Evolutionary conservation across 352 stramenopile species (phyloP).

Genomic region (Phytophthora megakarya): DNA sequence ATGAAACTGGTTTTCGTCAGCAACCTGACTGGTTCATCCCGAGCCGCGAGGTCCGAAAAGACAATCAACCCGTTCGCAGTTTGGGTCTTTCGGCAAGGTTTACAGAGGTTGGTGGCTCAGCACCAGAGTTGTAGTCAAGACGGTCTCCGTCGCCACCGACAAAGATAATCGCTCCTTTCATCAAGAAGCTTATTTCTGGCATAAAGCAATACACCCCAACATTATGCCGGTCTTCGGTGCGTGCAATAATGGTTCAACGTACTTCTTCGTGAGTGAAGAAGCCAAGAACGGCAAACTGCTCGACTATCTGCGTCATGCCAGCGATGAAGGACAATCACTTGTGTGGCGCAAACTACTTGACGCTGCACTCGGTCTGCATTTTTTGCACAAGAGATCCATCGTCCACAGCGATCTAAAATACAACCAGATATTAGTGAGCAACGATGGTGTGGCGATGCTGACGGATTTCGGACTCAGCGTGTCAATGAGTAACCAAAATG

Average conservation of each 20-base stretch:
- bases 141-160: slow-evolving; percentile 8
- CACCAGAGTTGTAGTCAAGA: slow-evolving; percentile 20
- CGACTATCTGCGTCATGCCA: slow-evolving; percentile 10
- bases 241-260: slow-evolving; percentile 20
- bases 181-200: slow-evolving; percentile 17
- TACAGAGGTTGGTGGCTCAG: slow-evolving; percentile 24
- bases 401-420: slow-evolving; percentile 25
- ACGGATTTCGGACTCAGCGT: too few relatives aligned
- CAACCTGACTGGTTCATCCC: slow-evolving; percentile 15
- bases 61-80: slow-evolving; percentile 1
- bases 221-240: background rate
- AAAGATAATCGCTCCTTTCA: slow-evolving; percentile 20
- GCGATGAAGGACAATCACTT: background rate
- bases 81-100: slow-evolving; percentile 21
- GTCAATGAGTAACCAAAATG: too few relatives aligned
- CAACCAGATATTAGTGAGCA: slow-evolving; percentile 20
- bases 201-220: slow-evolving; percentile 1
- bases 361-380: slow-evolving; percentile 17
- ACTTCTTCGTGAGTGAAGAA: slow-evolving; percentile 26
- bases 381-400: slow-evolving; percentile 18
- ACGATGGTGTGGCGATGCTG: too few relatives aligned
- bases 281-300: slow-evolving; percentile 19
- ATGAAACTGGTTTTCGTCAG: too few relatives aligned
- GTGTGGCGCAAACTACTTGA: slow-evolving; percentile 25
- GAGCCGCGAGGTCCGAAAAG: slow-evolving; percentile 3